Evolutionary conservation across 1,284 basidiomycete species (phyloP), one percentile per base, ranked within the genome.

Genomic region (Fomitopsis palustris): DNA sequence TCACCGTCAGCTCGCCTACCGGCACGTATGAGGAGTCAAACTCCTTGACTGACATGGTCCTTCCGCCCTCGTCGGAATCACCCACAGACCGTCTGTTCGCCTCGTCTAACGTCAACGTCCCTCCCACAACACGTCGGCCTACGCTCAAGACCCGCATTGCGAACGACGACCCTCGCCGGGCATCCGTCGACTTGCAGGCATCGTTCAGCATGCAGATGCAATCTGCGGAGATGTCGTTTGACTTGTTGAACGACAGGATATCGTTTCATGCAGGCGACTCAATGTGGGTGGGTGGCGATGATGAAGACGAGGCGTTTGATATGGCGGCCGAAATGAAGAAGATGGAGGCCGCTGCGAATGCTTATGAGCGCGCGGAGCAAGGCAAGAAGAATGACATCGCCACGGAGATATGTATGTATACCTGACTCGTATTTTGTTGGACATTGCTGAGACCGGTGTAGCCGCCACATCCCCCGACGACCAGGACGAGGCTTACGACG

Each of bases 241-340:
- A 88, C 66, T 66, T 87, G 53, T 65, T 88, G 58, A 86, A 85
- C 64, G 86, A 87, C 70, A 82, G 80, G 61, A 79, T 87, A 49
- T 85, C 84, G 1, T 82, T 87, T 66, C 61, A 68, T 14, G 74
- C 67, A 6, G 64, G 70, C 10, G 75, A 75, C 53, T 72, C 74
- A 2, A 69, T 75, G 59, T 69, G 68, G 62, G 59, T 63, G 5
- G 69, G 62, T 38, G 66, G 64, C 10, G 69, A 59, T 17, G 51
- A 66, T 29, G 57, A 58, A 12, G 70, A 74, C 16, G 64, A 63
- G 19, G 62, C 65, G 23, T 65, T 67, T 41, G 59, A 64, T 42
- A 53, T 55, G 43, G 57, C 60, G 31, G 54, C 63, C 23, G 63
- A 69, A 55, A 54, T 66, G 55, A 43, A 57, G 43, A 65, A 62